Base-by-base conservation (phyloP, 208 protist species). In the Porcisia hertigi region DNA sequence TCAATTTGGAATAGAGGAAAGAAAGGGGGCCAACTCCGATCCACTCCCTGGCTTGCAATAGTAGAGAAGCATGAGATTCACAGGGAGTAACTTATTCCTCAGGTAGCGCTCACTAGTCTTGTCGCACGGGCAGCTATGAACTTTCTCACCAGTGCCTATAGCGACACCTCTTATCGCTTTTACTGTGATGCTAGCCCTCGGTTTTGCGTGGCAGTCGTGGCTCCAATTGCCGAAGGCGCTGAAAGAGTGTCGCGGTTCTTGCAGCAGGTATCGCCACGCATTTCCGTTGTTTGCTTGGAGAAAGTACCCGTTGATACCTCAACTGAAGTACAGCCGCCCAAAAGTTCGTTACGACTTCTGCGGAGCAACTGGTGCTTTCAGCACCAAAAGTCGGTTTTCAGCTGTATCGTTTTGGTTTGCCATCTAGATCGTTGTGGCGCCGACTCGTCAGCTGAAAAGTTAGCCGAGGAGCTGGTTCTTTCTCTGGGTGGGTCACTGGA, bases 171-270 rank as follows among this genome's bases (percentile, higher is more conserved):
- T 52, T 92, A 92, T 75, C 57, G 76, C 14, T 49, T 62, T 25
- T 88, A 92, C 54, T 62, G 83, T 2, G 73, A 88, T 60, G 72
- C 43, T 47, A 78, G 63, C 52, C 88, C 88, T 8, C 70, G 23
- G 12, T 86, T 92, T 70, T 86, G 80, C 12, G 73, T 89, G 34
- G 82, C 77, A 1, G 71, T 75, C 2, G 66, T 92, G 9, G 77
- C 83, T 2, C 47, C 69, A 11, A 69, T 63, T 57, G 71, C 60
- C 1, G 63, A 81, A 30, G 71, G 71, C 23, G 79, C 88, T 25
- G 73, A 82, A 72, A 81, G 83, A 39, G 73, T 83, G 3, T 63
- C 78, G 30, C 71, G 70, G 39, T 59, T 77, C 12, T 52, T 71
- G 14, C 59, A 62, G 63, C 75, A 74, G 34, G 73, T 76, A 41